Evolutionary conservation across 441 rosid genomes (phyloP), one percentile per base, ranked within the genome.

Genomic region (Mallotus repandus): DNA sequence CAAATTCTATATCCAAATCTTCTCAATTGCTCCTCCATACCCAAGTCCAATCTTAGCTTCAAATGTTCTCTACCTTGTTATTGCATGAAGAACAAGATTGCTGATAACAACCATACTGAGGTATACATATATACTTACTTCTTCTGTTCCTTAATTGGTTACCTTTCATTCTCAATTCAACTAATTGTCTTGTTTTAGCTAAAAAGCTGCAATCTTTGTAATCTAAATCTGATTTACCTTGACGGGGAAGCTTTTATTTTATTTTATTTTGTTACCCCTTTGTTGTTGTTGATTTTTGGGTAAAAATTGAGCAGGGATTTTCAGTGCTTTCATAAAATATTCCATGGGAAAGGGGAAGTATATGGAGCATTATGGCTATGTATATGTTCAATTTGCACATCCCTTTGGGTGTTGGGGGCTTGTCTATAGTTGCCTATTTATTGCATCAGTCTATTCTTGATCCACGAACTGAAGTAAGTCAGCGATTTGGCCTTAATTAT

Each of bases 331-430:
- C 80, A 74, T 71, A 85, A 12, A 88, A 87, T 25, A 76, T 76
- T 78, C 94, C 95, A 71, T 94, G 97, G 97, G 91, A 86, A 58
- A 78, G 74, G 10, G 83, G 82, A 13, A 76, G 70, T 73, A 35
- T 74, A 63, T 94, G 97, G 98, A 88, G 86, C 83, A 92, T 90
- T 10, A 79, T 92, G 81, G 88, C 83, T 49, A 52, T 86, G 50
- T 94, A 92, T 79, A 80, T 94, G 87, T 86, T 90, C 86, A 86
- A 84, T 81, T 81, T 92, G 59, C 98, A 94, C 59, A 85, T 92
- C 66, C 97, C 97, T 83, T 83, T 90, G 77, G 89, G 97, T 74
- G 79, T 83, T 80, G 94, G 97, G 41, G 98, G 98, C 73, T 81
- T 90, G 65, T 90, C 98, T 46, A 76, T 85, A 63, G 91, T 84